phyloP scores from a whole-genome alignment of 768 basidiomycete species.

The Xanthoconium purpureum region DNA sequence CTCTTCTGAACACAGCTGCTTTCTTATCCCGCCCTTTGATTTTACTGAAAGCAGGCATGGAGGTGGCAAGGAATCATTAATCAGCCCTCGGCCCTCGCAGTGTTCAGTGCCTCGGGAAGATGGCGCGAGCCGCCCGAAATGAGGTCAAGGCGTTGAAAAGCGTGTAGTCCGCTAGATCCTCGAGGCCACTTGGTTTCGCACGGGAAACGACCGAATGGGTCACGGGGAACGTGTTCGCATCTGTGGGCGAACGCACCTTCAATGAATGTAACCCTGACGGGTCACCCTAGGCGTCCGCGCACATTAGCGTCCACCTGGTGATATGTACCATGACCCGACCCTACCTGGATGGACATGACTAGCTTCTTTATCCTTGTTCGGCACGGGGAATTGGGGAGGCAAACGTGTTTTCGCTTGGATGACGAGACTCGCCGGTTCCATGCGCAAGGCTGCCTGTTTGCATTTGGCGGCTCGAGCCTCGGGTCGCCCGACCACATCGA shows the following conservation, averaged over 20 bases:
- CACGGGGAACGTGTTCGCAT: not conserved
- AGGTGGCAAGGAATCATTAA: not conserved
- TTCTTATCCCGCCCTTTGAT: not conserved
- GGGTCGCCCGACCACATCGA: not conserved
- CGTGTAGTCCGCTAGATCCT: not conserved
- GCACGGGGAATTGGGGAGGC: not conserved
- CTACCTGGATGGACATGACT: too few relatives aligned
- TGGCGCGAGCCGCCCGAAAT: too few relatives aligned
- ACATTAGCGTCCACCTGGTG: not conserved
- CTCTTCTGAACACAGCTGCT: not conserved
- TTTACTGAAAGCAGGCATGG: not conserved
- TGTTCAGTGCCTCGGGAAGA: too few relatives aligned
- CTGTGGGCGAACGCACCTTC: not conserved
- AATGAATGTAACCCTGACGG: too few relatives aligned
- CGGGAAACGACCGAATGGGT: not conserved
- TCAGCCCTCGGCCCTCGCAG: too few relatives aligned
- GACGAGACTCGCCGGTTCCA: not conserved
- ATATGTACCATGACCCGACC: not conserved
- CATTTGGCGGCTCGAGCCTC: too few relatives aligned
- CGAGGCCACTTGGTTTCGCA: not conserved
- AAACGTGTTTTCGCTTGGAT: constrained; percentile 6
- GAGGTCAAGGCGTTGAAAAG: not conserved
- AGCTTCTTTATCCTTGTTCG: too few relatives aligned
- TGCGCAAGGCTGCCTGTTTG: not conserved
- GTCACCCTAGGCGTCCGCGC: too few relatives aligned